Base-by-base conservation (phyloP, 1,139 yeast species). In the Suhomyces ambrosiae region DNA sequence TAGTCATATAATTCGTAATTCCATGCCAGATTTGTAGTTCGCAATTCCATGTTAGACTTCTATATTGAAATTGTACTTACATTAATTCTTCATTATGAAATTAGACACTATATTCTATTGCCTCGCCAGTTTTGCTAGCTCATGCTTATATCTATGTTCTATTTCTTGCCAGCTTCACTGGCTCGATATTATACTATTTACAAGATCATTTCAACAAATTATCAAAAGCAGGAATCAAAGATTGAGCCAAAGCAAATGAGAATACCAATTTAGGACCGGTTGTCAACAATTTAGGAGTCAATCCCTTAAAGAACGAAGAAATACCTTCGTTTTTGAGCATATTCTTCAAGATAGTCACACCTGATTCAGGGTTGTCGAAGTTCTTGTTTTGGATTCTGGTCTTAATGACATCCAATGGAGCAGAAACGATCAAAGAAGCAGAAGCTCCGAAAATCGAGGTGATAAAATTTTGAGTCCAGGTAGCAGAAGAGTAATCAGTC, bases 361-460 rank as follows among this genome's bases (percentile, higher is more conserved):
- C 99, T 31, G 89, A 76, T 70, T 92, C 96, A 46, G 96, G 95
- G 68, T 88, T 86, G 54, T 92, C 97, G 57, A 94, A 92, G 74
- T 86, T 88, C 67, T 80, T 83, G 76, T 92, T 92, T 71, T 92
- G 99, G 57, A 92, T 92, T 75, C 99, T 86, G 46, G 99, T 92
- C 77, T 92, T 92, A 67, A 92, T 92, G 45, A 92, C 99, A 60
- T 92, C 99, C 58, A 92, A 77, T 38, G 99, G 99, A 38, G 98
- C 99, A 53, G 95, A 85, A 24, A 92, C 97, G 60, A 92, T 86
- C 65, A 92, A 78, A 17, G 97, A 90, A 23, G 98, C 95, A 42
- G 95, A 86, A 22, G 99, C 99, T 64, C 99, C 99, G 56, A 85
- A 83, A 53, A 90, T 89, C n/a, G 98, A 92, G 21, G 97, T 86